Evolutionary conservation across 2,329 filamentous ascomycete species (phyloP).

Genomic region (Chaetomium olivaceum): DNA sequence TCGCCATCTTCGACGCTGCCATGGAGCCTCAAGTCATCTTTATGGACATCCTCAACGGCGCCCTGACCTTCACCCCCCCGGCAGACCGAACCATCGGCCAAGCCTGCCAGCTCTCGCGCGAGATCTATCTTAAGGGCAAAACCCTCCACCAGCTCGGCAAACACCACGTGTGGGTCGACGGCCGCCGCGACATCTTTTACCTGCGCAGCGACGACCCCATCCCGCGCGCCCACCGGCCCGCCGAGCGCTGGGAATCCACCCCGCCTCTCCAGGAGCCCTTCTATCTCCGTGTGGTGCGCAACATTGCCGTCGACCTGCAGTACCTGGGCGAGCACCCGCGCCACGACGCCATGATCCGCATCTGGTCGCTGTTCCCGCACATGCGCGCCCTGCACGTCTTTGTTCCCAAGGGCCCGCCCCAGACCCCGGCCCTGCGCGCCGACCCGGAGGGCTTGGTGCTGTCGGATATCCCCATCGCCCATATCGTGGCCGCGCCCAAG

Average conservation of each 20-base stretch:
- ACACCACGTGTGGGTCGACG: conserved; percentile 20
- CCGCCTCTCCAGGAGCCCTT: not conserved
- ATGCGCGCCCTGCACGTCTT: conserved; percentile 22
- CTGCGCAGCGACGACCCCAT: conserved; percentile 14
- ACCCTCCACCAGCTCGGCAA: conserved; percentile 1
- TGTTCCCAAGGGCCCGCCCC: conserved; percentile 20
- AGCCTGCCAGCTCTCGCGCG: conserved; percentile 23
- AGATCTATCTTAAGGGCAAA: conserved; percentile 18
- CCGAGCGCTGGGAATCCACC: not conserved
- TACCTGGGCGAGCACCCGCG: conserved; percentile 22
- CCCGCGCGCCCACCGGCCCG: not conserved
- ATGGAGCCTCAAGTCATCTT: conserved; percentile 21
- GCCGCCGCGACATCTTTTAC: conserved; percentile 26
- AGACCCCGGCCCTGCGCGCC: conserved; percentile 4
- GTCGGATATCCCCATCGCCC: not conserved
- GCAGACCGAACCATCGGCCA: conserved; percentile 7
- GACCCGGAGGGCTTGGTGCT: conserved; percentile 17
- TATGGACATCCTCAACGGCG: conserved; percentile 16
- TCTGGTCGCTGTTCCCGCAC: conserved; percentile 23
- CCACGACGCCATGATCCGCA: conserved; percentile 10
- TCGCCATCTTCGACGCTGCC: conserved; percentile 24
- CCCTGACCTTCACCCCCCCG: conserved; percentile 9
- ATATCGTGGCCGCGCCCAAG: conserved; percentile 18
- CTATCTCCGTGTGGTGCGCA: not conserved
- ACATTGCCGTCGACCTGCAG: conserved; percentile 25